Percentiles rank a stretch among this genome's conserved stretches.
Evolutionary conservation across 768 basidiomycete species (phyloP).

Genomic region (Podaxis sp.): DNA sequence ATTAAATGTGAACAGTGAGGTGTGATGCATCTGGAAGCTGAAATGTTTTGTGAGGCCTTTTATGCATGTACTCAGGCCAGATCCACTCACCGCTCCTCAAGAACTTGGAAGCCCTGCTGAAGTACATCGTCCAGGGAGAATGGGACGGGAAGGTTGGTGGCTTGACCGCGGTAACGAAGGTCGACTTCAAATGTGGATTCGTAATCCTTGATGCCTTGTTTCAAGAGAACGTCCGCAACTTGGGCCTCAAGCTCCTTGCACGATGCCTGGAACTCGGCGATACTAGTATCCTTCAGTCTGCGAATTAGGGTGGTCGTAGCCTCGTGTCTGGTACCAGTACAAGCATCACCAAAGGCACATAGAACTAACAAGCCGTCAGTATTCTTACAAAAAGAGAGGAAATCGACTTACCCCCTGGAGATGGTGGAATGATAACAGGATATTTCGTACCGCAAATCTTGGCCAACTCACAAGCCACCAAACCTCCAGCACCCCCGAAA

Average conservation of each 20-base stretch:
- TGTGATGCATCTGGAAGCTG: conserved; percentile 25
- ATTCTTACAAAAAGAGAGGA: background rate
- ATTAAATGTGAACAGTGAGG: conserved; percentile 26
- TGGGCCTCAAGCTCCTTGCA: conserved; percentile 19
- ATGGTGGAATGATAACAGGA: conserved; percentile 28
- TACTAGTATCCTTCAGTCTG: conserved; percentile 22
- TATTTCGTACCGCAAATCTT: conserved; percentile 18
- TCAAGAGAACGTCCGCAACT: conserved; percentile 21
- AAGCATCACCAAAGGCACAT: conserved; percentile 30
- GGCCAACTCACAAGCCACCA: conserved; percentile 27
- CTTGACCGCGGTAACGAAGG: conserved; percentile 29
- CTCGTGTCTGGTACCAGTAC: conserved; percentile 28
- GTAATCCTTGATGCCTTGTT: conserved; percentile 21
- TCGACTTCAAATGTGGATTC: conserved; percentile 26
- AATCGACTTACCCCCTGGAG: conserved; percentile 25
- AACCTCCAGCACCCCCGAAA: conserved; percentile 29
- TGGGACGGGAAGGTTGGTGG: conserved; percentile 22
- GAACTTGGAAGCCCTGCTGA: conserved; percentile 17
- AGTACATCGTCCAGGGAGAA: conserved; percentile 23
- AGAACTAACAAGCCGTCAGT: conserved; percentile 20
- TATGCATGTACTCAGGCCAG: no score
- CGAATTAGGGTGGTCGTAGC: conserved; percentile 23
- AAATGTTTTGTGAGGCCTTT: background rate
- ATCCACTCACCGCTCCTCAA: conserved; percentile 4
- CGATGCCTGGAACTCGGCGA: conserved; percentile 16